A percentile compares a stretch with the other conserved stretches of the same genome.
Evolutionary conservation across 1,284 basidiomycete species (phyloP).

Genomic region (Rhodotorula sp.): DNA sequence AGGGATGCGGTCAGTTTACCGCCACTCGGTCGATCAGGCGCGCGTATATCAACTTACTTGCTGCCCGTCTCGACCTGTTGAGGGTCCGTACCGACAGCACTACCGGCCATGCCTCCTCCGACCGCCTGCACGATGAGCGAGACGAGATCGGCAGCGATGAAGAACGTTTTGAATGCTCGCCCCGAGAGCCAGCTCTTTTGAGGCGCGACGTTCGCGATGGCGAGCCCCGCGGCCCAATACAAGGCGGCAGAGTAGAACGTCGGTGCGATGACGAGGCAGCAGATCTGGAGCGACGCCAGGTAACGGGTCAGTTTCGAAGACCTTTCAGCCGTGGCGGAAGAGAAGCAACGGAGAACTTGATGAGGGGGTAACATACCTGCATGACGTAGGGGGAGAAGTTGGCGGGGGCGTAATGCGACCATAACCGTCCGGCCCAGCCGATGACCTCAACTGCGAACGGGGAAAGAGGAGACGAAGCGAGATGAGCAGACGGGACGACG

Average conservation of each 20-base stretch:
- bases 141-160: slow-evolving; percentile 50
- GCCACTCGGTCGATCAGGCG: not conserved
- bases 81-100: not conserved
- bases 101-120: slow-evolving; percentile 50
- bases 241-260: slow-evolving; percentile 49
- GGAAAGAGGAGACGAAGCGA: not conserved
- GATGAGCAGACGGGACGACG: not conserved
- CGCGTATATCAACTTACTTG: slow-evolving; percentile 6
- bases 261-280: slow-evolving; percentile 48
- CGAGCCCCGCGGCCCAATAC: slow-evolving; percentile 50
- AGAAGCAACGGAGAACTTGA: too few relatives aligned
- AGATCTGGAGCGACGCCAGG: too few relatives aligned
- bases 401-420: slow-evolving; percentile 9
- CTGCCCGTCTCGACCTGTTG: slow-evolving; percentile 6
- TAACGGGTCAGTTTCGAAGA: too few relatives aligned
- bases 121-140: slow-evolving; percentile 52
- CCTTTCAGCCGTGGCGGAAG: too few relatives aligned
- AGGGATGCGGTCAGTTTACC: not conserved
- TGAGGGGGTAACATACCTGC: too few relatives aligned
- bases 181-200: slow-evolving; percentile 44
- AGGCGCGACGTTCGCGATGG: slow-evolving; percentile 48
- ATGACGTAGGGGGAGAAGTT: slow-evolving; percentile 12
- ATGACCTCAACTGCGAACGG: slow-evolving; percentile 19
- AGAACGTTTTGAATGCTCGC: slow-evolving; percentile 48
- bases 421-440: slow-evolving; percentile 14